Conservation (phyloP, 192 early-diverging fungal genomes). For the Dispira parvispora region DNA sequence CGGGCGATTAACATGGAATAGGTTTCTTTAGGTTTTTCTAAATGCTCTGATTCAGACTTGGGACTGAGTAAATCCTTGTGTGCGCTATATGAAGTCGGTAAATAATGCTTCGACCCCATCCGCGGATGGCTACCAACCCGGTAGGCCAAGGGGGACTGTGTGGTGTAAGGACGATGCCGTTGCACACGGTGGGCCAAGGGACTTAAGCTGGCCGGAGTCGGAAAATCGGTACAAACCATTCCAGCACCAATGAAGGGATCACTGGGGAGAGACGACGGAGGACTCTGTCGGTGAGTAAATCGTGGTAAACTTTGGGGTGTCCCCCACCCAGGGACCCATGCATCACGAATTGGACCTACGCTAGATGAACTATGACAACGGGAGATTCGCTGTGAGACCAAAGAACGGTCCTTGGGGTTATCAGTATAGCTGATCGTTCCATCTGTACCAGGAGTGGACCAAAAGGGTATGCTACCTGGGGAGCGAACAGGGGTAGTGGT, state of each 20-base stretch:
- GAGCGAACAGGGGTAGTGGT: conserved; percentile 12
- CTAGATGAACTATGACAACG: too few relatives aligned
- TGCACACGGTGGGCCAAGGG: background rate
- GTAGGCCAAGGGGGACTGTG: background rate
- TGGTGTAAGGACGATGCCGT: background rate
- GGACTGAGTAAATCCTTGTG: background rate
- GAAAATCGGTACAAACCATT: background rate
- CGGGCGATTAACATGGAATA: conserved; percentile 8
- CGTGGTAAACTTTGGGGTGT: too few relatives aligned
- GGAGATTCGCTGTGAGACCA: too few relatives aligned
- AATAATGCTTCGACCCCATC: background rate
- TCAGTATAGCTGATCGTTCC: too few relatives aligned
- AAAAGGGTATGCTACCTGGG: background rate
- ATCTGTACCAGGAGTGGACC: too few relatives aligned
- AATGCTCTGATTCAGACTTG: background rate
- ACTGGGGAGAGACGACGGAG: too few relatives aligned
- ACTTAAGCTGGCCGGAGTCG: background rate
- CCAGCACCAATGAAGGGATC: too few relatives aligned
- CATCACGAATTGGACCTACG: too few relatives aligned
- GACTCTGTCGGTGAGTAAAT: too few relatives aligned
- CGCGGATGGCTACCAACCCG: background rate
- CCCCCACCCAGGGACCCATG: too few relatives aligned
- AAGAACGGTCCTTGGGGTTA: too few relatives aligned
- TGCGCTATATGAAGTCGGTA: background rate
- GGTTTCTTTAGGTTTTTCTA: conserved; percentile 1